Evolutionary conservation across 2,329 filamentous ascomycete genomes (phyloP).

Genomic region (Lasiodiplodia gonubiensis): DNA sequence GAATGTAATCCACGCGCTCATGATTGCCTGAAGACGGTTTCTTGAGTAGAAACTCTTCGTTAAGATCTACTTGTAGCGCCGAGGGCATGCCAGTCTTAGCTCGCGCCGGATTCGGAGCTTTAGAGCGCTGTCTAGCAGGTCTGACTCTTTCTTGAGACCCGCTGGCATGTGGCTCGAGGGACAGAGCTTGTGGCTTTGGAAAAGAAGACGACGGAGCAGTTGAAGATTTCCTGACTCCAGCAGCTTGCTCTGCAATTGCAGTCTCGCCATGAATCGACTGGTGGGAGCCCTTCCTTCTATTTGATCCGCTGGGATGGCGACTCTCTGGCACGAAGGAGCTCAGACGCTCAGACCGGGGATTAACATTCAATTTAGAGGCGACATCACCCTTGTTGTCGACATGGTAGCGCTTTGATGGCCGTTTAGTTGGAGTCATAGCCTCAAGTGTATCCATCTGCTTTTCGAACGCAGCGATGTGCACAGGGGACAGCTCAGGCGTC

Average conservation of each 20-base stretch:
- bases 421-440: constrained; percentile 1
- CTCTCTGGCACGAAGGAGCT: neutral
- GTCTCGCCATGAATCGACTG: neutral
- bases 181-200: neutral
- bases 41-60: neutral
- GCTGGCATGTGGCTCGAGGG: neutral
- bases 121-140: neutral
- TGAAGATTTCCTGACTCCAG: neutral
- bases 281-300: neutral
- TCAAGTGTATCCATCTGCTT: neutral
- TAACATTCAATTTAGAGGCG: neutral
- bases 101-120: neutral
- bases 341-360: neutral
- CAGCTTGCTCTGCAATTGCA: neutral
- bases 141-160: neutral
- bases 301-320: neutral
- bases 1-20: neutral
- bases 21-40: neutral
- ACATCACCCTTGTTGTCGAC: neutral
- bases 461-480: neutral
- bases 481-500: constrained; percentile 1
- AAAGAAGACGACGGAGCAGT: neutral
- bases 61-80: neutral
- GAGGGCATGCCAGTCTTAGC: neutral
- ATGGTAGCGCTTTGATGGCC: neutral